Evolutionary conservation across 2,329 filamentous ascomycete species (phyloP), one percentile per base, ranked within the genome.

Genomic region (Alternaria sp.): DNA sequence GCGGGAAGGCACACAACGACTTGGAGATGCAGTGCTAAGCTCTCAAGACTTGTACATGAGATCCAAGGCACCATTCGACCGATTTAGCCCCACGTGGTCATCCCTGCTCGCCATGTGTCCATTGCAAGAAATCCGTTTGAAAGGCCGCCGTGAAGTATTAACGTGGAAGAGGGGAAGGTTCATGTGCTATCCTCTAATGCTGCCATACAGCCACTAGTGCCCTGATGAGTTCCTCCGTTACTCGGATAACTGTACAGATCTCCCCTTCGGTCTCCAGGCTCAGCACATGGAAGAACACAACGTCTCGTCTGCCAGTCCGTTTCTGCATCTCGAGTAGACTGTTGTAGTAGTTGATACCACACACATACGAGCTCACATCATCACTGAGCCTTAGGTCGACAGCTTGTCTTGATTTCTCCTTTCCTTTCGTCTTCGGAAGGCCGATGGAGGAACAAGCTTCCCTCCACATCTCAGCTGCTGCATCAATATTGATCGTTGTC

Each of bases 291-390:
- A 33, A 25, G 8, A 33, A 41, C 15, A 83, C 66, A 37, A 81
- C 79, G 57, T 71, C 61, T 59, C 70, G 64, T 51, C 28, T 66
- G 12, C 63, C 66, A 18, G 45, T 70, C 28, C 44, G 55, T 58
- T 63, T 73, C 51, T 71, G 61, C 66, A 73, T 71, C 63, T 74
- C 67, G 37, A 69, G 43, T 63, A 84, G 65, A 26, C 74, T 78
- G 41, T 78, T 75, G 65, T 79, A 82, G 66, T 83, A 83, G n/a
- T 79, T 79, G 62, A 82, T 83, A 37, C 82, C 82, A 70, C 82
- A 84, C 6, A 83, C 69, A 68, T 78, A 83, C 23, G 78, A 79
- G 4, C 82, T 80, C 4, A 82, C 78, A 64, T 83, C 80, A 46
- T 81, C 75, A 28, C 75, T 82, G n/a, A 74, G 61, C n/a, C 11